phyloP scores from a whole-genome alignment of 2,329 filamentous ascomycete species.

The Diaporthe eres region DNA sequence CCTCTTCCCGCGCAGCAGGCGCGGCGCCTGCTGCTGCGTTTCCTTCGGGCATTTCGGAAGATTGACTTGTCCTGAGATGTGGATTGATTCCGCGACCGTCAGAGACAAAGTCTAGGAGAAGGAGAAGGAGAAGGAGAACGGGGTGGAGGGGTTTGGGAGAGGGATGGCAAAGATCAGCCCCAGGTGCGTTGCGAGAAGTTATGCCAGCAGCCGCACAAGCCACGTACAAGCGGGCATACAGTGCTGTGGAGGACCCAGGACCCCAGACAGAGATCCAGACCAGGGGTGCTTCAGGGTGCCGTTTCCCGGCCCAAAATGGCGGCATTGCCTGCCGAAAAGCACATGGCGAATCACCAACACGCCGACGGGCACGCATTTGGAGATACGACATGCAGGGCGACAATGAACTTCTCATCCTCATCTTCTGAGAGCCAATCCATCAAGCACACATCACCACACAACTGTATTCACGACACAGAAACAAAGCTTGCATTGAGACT shows the following conservation, averaged over 20 bases:
- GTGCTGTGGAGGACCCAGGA: background rate
- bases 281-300: background rate
- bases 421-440: conserved; percentile 20
- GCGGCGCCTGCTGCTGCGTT: conserved; percentile 40
- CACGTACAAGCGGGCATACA: conserved; percentile 6
- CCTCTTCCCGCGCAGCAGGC: conserved; percentile 41
- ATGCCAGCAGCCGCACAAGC: conserved; percentile 23
- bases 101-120: conserved; percentile 15
- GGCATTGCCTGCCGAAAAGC: conserved; percentile 26
- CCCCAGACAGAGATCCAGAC: conserved; percentile 1
- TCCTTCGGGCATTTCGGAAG: conserved; percentile 40
- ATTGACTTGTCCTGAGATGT: conserved; percentile 33
- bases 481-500: background rate
- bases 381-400: background rate
- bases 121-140: background rate
- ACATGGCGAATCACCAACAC: conserved; percentile 25
- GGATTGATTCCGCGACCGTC: conserved; percentile 23
- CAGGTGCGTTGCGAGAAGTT: conserved; percentile 1
- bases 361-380: background rate
- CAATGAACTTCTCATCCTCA: background rate
- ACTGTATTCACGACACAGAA: background rate
- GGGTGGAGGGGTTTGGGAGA: background rate
- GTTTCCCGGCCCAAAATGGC: background rate
- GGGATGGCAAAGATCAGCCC: background rate
- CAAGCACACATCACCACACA: conserved; percentile 3